Conservation (phyloP, 2,329 filamentous ascomycete genomes). For the Epichloe aotearoae region DNA sequence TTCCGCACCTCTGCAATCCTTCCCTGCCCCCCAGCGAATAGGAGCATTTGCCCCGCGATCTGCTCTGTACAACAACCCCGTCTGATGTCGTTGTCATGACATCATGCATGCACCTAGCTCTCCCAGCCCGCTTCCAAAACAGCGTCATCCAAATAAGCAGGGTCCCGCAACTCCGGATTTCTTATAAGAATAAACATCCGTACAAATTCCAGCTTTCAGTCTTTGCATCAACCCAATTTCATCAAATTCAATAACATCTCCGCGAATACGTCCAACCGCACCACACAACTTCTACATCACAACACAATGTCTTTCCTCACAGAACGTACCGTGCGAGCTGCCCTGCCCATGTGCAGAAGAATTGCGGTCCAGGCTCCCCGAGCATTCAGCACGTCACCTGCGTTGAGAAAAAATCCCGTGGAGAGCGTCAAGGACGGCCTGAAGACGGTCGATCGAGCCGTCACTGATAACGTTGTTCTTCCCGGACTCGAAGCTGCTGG, state of each 20-base stretch:
- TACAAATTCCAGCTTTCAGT: not conserved
- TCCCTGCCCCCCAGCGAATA: not conserved
- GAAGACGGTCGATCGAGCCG: conserved; percentile 45
- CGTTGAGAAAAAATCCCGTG: conserved; percentile 32
- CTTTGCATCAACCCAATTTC: not conserved
- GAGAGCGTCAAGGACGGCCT: conserved; percentile 46
- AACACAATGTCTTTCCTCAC: conserved; percentile 40
- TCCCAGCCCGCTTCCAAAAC: not conserved
- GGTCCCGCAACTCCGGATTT: not conserved
- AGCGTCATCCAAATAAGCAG: not conserved
- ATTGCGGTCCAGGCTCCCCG: conserved; percentile 28
- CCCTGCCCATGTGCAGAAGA: conserved; percentile 23
- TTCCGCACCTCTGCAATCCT: not conserved
- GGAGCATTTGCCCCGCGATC: conserved; percentile 7
- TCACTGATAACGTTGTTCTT: conserved; percentile 48
- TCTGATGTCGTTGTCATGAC: conserved; percentile 5
- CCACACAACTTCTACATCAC: conserved; percentile 3
- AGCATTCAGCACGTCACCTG: conserved; percentile 35
- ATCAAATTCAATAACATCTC: not conserved
- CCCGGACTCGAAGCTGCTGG: conserved; percentile 46
- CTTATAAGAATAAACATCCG: not conserved
- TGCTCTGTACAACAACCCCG: not conserved
- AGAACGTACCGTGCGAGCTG: conserved; percentile 30
- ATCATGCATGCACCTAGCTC: conserved; percentile 1
- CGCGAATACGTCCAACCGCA: not conserved